phyloP scores from a whole-genome alignment of 345 rosid species.

The Carallia brachiata region DNA sequence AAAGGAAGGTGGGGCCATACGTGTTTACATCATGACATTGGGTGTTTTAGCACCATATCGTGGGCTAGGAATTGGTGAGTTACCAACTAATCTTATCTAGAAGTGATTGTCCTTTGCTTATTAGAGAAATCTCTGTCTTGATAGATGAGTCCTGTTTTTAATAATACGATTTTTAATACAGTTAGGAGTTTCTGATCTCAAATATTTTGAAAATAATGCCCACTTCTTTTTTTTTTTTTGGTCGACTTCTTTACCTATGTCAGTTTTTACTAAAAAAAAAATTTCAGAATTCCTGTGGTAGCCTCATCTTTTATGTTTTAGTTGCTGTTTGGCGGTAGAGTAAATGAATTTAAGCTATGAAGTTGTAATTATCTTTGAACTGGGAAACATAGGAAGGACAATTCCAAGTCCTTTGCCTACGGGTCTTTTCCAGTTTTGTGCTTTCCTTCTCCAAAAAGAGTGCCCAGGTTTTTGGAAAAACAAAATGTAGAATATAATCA shows the following conservation, averaged over 20 bases:
- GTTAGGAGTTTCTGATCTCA: conserved; percentile 3
- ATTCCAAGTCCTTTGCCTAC: not conserved
- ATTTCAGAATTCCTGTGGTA: not conserved
- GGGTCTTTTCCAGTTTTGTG: not conserved
- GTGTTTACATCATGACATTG: conserved; percentile 93
- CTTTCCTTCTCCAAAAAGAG: not conserved
- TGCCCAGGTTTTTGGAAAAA: conserved; percentile 2
- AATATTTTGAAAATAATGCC: not conserved
- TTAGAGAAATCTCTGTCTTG: not conserved
- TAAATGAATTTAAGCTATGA: not conserved
- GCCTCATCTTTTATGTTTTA: not conserved
- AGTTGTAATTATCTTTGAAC: not conserved
- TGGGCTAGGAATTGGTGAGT: conserved; percentile 90
- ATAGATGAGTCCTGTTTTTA: not conserved
- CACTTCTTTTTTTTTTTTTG: not conserved
- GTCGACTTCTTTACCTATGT: not conserved
- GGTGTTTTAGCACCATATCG: conserved; percentile 98
- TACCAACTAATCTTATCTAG: not conserved
- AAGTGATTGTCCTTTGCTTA: not conserved
- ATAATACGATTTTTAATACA: not conserved
- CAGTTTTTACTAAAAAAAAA: no score
- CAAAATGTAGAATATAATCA: not conserved
- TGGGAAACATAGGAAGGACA: not conserved
- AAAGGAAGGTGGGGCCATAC: conserved; percentile 69
- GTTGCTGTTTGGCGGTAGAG: not conserved